Conservation (phyloP, 768 basidiomycete genomes). For the Exsudoporus frostii region DNA sequence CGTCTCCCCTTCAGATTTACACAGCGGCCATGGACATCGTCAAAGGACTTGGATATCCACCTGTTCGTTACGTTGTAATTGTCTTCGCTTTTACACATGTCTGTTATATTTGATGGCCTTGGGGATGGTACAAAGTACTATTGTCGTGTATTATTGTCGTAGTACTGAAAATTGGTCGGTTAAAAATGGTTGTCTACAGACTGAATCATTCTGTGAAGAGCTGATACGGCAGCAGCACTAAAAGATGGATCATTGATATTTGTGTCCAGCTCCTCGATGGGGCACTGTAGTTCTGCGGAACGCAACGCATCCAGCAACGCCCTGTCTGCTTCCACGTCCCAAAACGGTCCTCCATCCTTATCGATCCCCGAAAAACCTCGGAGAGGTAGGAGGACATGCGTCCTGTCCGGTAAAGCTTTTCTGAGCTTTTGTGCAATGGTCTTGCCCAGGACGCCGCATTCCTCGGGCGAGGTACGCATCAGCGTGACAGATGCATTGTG, state of each 20-base stretch:
- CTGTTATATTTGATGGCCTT: constrained; percentile 12
- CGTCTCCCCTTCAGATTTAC: constrained; percentile 26
- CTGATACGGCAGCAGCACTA: constrained; percentile 9
- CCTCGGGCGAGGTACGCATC: constrained; percentile 30
- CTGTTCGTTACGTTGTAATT: constrained; percentile 52
- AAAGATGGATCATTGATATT: constrained; percentile 28
- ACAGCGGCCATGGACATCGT: constrained; percentile 38
- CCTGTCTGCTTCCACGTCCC: constrained; percentile 23
- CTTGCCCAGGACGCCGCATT: constrained; percentile 22
- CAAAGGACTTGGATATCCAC: constrained; percentile 55
- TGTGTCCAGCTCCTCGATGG: constrained; percentile 21
- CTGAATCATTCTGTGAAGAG: constrained; percentile 20
- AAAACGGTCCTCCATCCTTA: constrained; percentile 20
- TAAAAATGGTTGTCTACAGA: constrained; percentile 1
- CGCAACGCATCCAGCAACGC: constrained; percentile 19
- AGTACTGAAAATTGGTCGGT: background rate
- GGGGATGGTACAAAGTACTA: background rate
- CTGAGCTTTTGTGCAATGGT: constrained; percentile 21
- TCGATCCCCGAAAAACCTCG: constrained; percentile 28
- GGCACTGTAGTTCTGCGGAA: constrained; percentile 13
- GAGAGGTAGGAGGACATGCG: constrained; percentile 24
- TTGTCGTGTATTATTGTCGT: background rate
- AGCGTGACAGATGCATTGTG: constrained; percentile 30
- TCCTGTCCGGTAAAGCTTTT: constrained; percentile 11
- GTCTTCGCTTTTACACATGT: constrained; percentile 22